Base-by-base conservation (phyloP, 73 alveolate species). In the Tetrahymena thermophila region DNA sequence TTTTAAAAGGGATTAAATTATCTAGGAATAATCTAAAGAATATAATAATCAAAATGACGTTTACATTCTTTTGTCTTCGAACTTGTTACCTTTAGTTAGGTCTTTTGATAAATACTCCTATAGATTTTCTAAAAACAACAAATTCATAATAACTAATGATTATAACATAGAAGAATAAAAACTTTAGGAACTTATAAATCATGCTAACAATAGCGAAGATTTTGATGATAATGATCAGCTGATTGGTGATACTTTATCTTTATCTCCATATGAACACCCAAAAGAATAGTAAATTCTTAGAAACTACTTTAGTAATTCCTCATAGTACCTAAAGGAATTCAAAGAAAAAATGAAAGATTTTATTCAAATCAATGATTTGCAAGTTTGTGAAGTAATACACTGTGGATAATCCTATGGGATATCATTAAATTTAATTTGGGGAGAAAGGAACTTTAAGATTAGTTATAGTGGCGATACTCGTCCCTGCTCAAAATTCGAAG, bases 381-480 rank as follows among this genome's bases (percentile, higher is more conserved):
- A 57, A 31, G 96, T 95, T 28, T 93, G 94, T 25, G 99, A 98
- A 96, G 99, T 98, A 0, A 98, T 97, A 84, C 99, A 99, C 94
- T 98, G 99, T 95, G 98, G 97, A 35, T 98, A 99, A 97, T 95
- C 99, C 5, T 98, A 96, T 96, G 99, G 99, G 16, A 94, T 98
- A 71, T 93, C 89, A 0, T 13, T 71, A 96, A 94, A 84, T 99
- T 43, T 98, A 97, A 93, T 93, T 96, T 43, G 97, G 96, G 16
- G 97, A 96, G 71, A 96, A 93, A 84, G 96, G 98, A 96, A 95
- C 96, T 85, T 94, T 99, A 42, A 71, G 11, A 71, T 71, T 25
- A 95, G 98, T 43, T 99, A 98, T 95, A 96, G 99, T 93, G 99
- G 99, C 11, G 99, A 99, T 95, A 98, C 99, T 23, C 96, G 98